Percentiles rank a stretch among this genome's conserved stretches.
phyloP scores from a whole-genome alignment of 306 rosid species.

The Gillenia trifoliata region DNA sequence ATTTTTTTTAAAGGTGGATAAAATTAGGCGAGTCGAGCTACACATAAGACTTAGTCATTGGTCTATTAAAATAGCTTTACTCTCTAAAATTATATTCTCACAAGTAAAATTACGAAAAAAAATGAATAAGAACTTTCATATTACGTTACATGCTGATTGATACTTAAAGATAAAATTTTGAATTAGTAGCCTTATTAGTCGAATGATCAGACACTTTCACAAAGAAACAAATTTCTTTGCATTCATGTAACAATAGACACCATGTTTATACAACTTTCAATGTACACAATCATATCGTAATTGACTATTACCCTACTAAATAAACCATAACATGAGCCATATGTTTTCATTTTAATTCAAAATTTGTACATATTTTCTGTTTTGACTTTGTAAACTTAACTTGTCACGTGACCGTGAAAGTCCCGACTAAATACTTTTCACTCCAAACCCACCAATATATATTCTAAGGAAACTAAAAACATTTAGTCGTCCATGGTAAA shows the following conservation, averaged over 20 bases:
- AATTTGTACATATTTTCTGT: background rate
- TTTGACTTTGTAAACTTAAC: background rate
- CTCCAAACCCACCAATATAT: background rate
- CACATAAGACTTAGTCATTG: too few relatives aligned
- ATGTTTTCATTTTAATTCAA: background rate
- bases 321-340: background rate
- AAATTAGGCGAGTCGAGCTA: too few relatives aligned
- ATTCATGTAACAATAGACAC: background rate
- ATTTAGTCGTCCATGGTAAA: background rate
- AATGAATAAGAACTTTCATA: too few relatives aligned
- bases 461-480: too few relatives aligned
- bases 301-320: background rate
- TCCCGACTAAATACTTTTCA: too few relatives aligned
- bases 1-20: too few relatives aligned
- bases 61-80: too few relatives aligned
- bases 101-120: background rate
- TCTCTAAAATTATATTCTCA: background rate
- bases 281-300: too few relatives aligned
- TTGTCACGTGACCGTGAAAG: too few relatives aligned
- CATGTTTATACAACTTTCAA: too few relatives aligned
- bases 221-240: too few relatives aligned
- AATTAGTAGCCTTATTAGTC: background rate
- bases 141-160: background rate
- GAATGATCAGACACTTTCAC: background rate
- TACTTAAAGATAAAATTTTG: too few relatives aligned